Evolutionary conservation across 208 protist genomes (phyloP), one percentile per base, ranked within the genome.

Genomic region (Acanthamoeba triangularis): DNA sequence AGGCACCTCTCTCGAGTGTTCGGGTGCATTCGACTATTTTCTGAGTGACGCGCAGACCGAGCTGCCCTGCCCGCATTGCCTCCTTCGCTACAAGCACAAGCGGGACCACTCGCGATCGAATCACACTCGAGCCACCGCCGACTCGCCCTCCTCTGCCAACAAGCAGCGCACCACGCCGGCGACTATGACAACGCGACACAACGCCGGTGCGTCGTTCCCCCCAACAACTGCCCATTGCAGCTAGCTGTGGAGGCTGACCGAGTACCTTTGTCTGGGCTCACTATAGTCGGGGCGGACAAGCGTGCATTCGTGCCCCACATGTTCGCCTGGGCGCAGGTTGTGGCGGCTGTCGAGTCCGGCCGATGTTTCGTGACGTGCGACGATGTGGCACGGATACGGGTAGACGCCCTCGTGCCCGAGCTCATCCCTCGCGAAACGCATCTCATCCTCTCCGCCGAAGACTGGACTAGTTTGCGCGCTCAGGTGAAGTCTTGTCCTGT

Each of bases 341-440:
- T 82, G 25, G 44, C 3, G 20, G 74, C 74, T 14, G 37, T 82
- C 33, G 74, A 82, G 11, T 6, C 74, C 6, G 74, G 74, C 8
- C 35, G 25, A 37, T 82, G 74, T 18, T 54, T 82, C 41, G 37
- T 82, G 28, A 82, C 74, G 23, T 82, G 74, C 37, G 41, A 82
- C 30, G 44, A 82, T 25, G 74, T 82, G 6, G 20, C 74, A 23
- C 33, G 74, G 3, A 37, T 82, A 14, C 74, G 74, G 11, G 74
- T 82, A 20, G 74, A 82, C 37, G 41, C 41, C 20, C 74, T 82
- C 20, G 74, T 82, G 33, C 74, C 74, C 13, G 74, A 82, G 37
- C 74, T 82, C 41, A 82, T 82, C 5, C 74, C 74, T 5, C 74
- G 74, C 16, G 74, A 82, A 28, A 82, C 74, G 8, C 74, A 82